These are phyloP conservation scores for Phytophthora pseudosyringae DNA, from an alignment of 352 stramenopile species.

Conservation along the genomic window DNA sequence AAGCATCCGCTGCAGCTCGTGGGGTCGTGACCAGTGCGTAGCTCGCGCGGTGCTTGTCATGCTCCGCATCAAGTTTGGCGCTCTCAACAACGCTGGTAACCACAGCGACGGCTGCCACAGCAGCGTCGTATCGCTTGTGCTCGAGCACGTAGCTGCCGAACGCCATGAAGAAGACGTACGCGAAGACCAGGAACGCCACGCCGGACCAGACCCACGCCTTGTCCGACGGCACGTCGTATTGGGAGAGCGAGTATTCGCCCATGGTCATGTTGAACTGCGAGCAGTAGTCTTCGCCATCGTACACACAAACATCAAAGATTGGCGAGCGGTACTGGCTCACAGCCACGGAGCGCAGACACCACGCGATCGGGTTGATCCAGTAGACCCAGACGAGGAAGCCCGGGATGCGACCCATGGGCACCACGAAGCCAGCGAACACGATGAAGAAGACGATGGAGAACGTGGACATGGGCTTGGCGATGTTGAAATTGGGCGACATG, in stretches of 20 bases:
- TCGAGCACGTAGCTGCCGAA: constrained; percentile 26
- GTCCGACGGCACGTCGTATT: constrained; percentile 32
- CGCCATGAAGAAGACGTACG: constrained; percentile 32
- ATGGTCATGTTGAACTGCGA: constrained; percentile 30
- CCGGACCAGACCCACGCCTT: constrained; percentile 37
- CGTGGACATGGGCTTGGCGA: constrained; percentile 36
- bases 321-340: constrained; percentile 42
- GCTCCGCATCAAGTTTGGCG: neutral
- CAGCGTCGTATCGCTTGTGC: constrained; percentile 30
- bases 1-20: neutral
- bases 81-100: neutral
- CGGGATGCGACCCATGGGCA: constrained; percentile 40
- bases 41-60: neutral
- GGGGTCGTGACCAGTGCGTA: constrained; percentile 10
- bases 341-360: constrained; percentile 38
- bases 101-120: constrained; percentile 5
- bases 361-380: constrained; percentile 57
- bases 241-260: constrained; percentile 31
- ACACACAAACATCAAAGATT: constrained; percentile 30
- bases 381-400: constrained; percentile 60
- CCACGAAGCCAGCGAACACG: constrained; percentile 52
- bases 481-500: constrained; percentile 22
- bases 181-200: constrained; percentile 22
- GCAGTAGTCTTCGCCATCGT: constrained; percentile 32
- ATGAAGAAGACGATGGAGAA: constrained; percentile 40